Percentiles rank a stretch among this genome's conserved stretches.
phyloP scores from a whole-genome alignment of 2,329 filamentous ascomycete species.

The Huntiella moniliformis region DNA sequence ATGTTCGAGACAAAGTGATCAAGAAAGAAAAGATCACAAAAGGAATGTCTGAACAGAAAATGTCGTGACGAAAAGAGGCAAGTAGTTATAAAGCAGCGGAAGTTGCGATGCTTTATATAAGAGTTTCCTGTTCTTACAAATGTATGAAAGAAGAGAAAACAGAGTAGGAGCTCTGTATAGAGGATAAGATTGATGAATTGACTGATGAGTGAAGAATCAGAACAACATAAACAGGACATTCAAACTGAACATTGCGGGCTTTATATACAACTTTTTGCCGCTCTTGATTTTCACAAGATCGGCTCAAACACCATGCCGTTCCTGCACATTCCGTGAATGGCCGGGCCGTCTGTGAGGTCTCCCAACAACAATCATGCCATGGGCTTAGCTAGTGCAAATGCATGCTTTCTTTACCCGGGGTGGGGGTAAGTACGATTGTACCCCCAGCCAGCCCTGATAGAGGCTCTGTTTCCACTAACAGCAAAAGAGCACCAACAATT shows the following conservation, averaged over 20 bases:
- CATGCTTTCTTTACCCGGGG: neutral
- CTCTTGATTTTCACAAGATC: neutral
- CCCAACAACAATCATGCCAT: neutral
- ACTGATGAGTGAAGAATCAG: too few relatives aligned
- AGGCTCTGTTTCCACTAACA: neutral
- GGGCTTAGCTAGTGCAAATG: neutral
- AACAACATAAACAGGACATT: too few relatives aligned
- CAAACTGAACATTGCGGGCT: too few relatives aligned
- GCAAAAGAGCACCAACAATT: neutral
- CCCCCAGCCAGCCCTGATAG: neutral
- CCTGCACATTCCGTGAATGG: neutral
- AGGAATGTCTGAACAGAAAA: neutral
- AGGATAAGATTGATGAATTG: too few relatives aligned
- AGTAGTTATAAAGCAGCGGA: too few relatives aligned
- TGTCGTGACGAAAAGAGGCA: neutral
- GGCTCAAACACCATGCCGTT: too few relatives aligned
- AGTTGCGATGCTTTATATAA: constrained; percentile 5
- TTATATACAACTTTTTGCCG: neutral
- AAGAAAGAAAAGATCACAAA: neutral
- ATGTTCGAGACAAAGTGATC: neutral
- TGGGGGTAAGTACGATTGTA: too few relatives aligned
- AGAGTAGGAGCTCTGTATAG: too few relatives aligned
- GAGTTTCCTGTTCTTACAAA: neutral
- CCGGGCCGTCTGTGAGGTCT: neutral
- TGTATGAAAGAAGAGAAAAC: too few relatives aligned